Evolutionary conservation across 73 alveolate species (phyloP).

Genomic region (Paramecium biaurelia): DNA sequence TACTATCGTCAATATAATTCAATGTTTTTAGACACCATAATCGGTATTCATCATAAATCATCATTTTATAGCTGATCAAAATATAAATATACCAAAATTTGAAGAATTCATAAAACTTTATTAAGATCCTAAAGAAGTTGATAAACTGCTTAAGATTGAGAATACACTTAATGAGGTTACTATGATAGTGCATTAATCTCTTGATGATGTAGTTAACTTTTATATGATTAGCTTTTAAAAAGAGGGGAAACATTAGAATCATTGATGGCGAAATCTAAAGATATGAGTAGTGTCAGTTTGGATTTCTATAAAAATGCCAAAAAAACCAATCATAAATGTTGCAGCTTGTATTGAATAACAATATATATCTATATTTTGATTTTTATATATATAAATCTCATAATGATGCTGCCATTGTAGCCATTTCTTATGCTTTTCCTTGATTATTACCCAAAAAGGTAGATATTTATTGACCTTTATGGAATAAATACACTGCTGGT

Average conservation of each 20-base stretch:
- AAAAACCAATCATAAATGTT: conserved; percentile 82
- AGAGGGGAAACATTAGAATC: conserved; percentile 93
- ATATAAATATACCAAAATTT: conserved; percentile 78
- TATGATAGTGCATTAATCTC: conserved; percentile 87
- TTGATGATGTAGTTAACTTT: conserved; percentile 69
- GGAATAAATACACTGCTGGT: not conserved
- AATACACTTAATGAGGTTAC: conserved; percentile 86
- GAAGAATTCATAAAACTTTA: conserved; percentile 79
- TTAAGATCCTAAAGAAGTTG: conserved; percentile 93
- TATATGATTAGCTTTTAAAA: conserved; percentile 71
- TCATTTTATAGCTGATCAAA: conserved; percentile 73
- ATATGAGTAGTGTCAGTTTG: conserved; percentile 87
- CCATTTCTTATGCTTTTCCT: not conserved
- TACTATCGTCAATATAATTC: conserved; percentile 65
- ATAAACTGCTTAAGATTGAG: conserved; percentile 84
- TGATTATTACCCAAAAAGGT: not conserved
- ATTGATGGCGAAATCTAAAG: conserved; percentile 92
- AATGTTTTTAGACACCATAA: conserved; percentile 41
- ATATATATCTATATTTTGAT: not conserved
- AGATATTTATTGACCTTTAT: not conserved
- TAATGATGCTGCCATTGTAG: not conserved
- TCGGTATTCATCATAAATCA: conserved; percentile 19
- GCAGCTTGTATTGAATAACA: conserved; percentile 66
- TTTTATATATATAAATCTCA: not conserved
- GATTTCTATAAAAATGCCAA: conserved; percentile 94